Percentiles rank a stretch among this genome's conserved stretches.
These are phyloP conservation scores for Insectozyma bohioensis DNA, from an alignment of 1,139 yeast genomes.

Conservation along the genomic window DNA sequence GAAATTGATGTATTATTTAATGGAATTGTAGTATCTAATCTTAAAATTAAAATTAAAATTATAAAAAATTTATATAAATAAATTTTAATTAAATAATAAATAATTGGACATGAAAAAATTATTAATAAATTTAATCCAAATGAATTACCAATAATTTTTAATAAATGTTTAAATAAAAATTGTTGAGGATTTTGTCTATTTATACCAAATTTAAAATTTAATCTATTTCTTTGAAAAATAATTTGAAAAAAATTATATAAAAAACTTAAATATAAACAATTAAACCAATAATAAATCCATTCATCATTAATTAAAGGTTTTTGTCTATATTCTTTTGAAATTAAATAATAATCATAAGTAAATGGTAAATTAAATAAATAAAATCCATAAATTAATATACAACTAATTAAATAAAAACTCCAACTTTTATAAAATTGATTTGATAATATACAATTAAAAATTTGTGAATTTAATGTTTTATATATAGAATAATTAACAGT, in stretches of 20 bases:
- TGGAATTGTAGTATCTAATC: slow-evolving; percentile 35
- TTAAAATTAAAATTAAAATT: slow-evolving; percentile 25
- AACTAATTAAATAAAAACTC: slow-evolving; percentile 39
- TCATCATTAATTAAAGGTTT: slow-evolving; percentile 62
- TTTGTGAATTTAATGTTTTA: slow-evolving; percentile 49
- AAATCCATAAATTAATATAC: slow-evolving; percentile 28
- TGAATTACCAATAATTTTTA: slow-evolving; percentile 25
- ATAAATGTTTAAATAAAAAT: slow-evolving; percentile 27
- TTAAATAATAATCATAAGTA: slow-evolving; percentile 28
- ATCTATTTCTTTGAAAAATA: slow-evolving; percentile 58
- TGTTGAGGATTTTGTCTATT: slow-evolving; percentile 41
- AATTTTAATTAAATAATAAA: slow-evolving; percentile 46
- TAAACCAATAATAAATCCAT: slow-evolving; percentile 51
- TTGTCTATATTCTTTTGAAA: slow-evolving; percentile 50
- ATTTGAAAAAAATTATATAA: slow-evolving; percentile 56
- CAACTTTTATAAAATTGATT: slow-evolving; percentile 36
- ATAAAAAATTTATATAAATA: slow-evolving; percentile 42
- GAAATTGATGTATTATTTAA: slow-evolving; percentile 37
- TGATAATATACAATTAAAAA: slow-evolving; percentile 47
- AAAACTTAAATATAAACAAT: slow-evolving; percentile 26
- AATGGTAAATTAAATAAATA: slow-evolving; percentile 31
- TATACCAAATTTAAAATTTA: slow-evolving; percentile 50
- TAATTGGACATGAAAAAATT: slow-evolving; percentile 39
- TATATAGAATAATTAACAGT: slow-evolving; percentile 52
- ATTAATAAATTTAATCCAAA: slow-evolving; percentile 39